Evolutionary conservation across 768 basidiomycete species (phyloP), one percentile per base, ranked within the genome.

Genomic region (Goffeauzyma gilvescens): DNA sequence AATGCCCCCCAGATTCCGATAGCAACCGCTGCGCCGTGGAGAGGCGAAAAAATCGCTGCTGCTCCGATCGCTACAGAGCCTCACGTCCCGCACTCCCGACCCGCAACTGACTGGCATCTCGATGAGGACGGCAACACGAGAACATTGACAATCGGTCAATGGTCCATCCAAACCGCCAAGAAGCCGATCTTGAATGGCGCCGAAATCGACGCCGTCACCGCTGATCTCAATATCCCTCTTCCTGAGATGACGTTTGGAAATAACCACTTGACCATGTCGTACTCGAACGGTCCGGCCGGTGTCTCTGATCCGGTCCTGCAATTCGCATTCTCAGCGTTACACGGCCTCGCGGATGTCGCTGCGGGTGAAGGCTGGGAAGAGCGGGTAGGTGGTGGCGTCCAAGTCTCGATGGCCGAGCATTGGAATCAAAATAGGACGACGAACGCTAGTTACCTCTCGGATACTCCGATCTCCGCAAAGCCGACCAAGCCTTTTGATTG

Each of bases 231-330:
- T 2, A 69, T 96, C 20, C 82, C 90, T 0, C 64, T 90, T 1
- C 93, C 93, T 2, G 93, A 98, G 60, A 96, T 96, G 85, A 86
- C 82, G 0, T 96, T 95, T 55, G 87, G 86, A 5, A 75, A 72
- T 62, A 96, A 96, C 63, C 60, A 59, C 13, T 69, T 98, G 7
- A 66, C 69, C 3, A 64, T 96, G 20, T 68, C 70, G 24, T 83
- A 95, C 53, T 66, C 41, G 1, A 39, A 51, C 8, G 35, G 26
- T 6, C 22, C 40, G 1, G 26, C 49, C 17, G 42, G 41, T 12
- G 37, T 33, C 8, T 43, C 44, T 20, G 63, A 73, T 0, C 75
- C 72, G 6, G 75, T 74, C 9, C 79, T 79, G 72, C 66, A 62
- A 38, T 74, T 80, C 44, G 55, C 66, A 0, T 87, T 93, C 60